Evolutionary conservation across 2,329 filamentous ascomycete genomes (phyloP).

Genomic region (Epichloe sp.): DNA sequence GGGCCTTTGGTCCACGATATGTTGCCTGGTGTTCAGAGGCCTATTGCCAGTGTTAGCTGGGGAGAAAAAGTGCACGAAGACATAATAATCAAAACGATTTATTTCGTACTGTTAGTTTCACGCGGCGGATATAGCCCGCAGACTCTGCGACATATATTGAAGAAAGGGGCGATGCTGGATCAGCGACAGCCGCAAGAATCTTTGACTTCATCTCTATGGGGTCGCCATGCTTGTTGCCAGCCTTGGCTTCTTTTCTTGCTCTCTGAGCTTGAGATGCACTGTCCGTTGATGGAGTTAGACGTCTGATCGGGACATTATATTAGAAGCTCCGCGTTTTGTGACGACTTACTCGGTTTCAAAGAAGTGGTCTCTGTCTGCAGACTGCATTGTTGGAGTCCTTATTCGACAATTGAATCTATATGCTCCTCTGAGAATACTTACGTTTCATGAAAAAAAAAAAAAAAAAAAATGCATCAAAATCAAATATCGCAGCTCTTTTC

Average conservation of each 20-base stretch:
- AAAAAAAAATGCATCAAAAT: not conserved
- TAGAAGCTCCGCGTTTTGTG: too few relatives aligned
- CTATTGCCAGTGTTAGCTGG: conserved; percentile 10
- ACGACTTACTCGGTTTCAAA: conserved; percentile 75
- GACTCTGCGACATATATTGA: conserved; percentile 75
- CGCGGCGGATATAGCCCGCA: conserved; percentile 61
- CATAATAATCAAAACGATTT: not conserved
- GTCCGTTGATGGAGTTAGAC: not conserved
- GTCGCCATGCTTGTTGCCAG: conserved; percentile 65
- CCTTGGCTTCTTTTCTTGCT: conserved; percentile 54
- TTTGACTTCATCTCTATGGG: conserved; percentile 77
- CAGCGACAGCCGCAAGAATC: conserved; percentile 58
- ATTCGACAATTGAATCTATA: not conserved
- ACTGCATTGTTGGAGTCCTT: conserved; percentile 44
- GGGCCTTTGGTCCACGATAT: conserved; percentile 65
- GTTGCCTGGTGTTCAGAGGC: conserved; percentile 21
- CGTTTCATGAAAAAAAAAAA: not conserved
- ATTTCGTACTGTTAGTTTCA: conserved; percentile 24
- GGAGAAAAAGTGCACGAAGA: not conserved
- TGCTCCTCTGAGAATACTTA: too few relatives aligned
- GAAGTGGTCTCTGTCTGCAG: conserved; percentile 66
- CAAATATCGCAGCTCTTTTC: not conserved
- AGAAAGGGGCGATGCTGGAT: conserved; percentile 45
- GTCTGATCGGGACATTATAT: too few relatives aligned
- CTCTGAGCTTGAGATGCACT: conserved; percentile 37